Base-by-base conservation (phyloP, 441 rosid species). In the Erysimum cheiri region DNA sequence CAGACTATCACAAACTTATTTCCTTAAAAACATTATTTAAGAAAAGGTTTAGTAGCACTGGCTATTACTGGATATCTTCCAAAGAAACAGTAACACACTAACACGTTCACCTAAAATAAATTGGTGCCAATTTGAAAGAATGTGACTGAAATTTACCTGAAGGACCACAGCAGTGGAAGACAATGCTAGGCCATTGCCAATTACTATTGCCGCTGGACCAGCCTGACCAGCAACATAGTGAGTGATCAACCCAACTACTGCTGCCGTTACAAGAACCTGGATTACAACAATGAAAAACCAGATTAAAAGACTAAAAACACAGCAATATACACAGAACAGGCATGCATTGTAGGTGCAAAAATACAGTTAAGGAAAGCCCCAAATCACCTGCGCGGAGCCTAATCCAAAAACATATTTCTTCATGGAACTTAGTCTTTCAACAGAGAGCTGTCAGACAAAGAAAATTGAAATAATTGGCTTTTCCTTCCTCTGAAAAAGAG, bases 81-180 rank as follows among this genome's bases (percentile, higher is more conserved):
- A 24, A 26, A 31, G 8, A 60, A 60, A 28, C 36, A 60, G 50
- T 22, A 22, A 22, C 24, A 22, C 24, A 22, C 24, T 40, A 60
- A 14, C 50, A 60, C n/a, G 50, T 60, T 60, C 50, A 28, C 26
- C 26, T 59, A 24, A 24, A 19, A 22, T 60, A 19, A 60, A 14
- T 41, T 60, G n/a, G 8, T 28, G 64, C 35, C 39, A 39, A 59
- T 24, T 59, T 24, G 64, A 4, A 59, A 39, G 48, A 60, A 53
- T 36, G 35, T 17, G 33, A 47, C 53, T 12, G 65, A 75, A 62
- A 17, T 35, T 43, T 76, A 90, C 99, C 98, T 95, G 99, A 78
- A 95, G 84, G 60, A 95, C 99, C 63, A 95, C 99, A 47, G 99
- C 99, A 50, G 99, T 95, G 54, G 99, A 95, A 71, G 99, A 95